A percentile compares a stretch with the other conserved stretches of the same genome.
Conservation (phyloP, 75 land plant species). For the Cryptomeria japonica region DNA sequence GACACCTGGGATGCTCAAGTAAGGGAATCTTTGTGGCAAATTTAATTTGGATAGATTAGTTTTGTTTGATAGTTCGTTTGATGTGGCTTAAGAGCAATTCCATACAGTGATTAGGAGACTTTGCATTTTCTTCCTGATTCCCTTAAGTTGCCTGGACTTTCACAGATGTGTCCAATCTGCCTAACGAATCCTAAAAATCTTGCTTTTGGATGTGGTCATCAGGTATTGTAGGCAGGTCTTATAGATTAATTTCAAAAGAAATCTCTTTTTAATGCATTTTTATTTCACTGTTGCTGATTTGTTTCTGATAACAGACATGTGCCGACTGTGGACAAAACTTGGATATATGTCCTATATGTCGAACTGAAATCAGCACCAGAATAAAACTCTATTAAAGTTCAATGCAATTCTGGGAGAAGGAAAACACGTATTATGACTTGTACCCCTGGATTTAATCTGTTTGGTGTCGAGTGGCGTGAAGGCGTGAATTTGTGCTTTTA, state of each 20-base stretch:
- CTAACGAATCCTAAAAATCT: constrained; percentile 45
- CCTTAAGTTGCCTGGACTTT: background rate
- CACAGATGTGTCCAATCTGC: constrained; percentile 71
- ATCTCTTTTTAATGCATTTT: background rate
- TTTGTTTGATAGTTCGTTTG: background rate
- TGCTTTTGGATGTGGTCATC: constrained; percentile 88
- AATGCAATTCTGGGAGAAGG: constrained; percentile 7
- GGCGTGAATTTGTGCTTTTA: background rate
- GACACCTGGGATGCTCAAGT: constrained; percentile 7
- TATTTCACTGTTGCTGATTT: background rate
- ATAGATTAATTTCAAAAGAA: background rate
- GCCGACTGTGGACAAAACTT: constrained; percentile 56
- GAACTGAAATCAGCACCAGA: constrained; percentile 45
- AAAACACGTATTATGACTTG: background rate
- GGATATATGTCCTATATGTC: constrained; percentile 57
- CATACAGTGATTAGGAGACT: background rate
- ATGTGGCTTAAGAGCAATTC: background rate
- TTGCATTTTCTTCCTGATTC: background rate
- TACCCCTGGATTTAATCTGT: background rate
- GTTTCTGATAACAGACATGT: constrained; percentile 48
- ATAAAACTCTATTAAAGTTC: constrained; percentile 43
- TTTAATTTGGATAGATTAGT: background rate
- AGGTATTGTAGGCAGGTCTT: constrained; percentile 24
- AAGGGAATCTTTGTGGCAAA: background rate
- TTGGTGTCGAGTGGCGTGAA: background rate